A percentile compares a stretch with the other conserved stretches of the same genome.
These are phyloP conservation scores for Mycocentrospora acerina DNA, from an alignment of 2,329 filamentous ascomycete species.

Conservation along the genomic window DNA sequence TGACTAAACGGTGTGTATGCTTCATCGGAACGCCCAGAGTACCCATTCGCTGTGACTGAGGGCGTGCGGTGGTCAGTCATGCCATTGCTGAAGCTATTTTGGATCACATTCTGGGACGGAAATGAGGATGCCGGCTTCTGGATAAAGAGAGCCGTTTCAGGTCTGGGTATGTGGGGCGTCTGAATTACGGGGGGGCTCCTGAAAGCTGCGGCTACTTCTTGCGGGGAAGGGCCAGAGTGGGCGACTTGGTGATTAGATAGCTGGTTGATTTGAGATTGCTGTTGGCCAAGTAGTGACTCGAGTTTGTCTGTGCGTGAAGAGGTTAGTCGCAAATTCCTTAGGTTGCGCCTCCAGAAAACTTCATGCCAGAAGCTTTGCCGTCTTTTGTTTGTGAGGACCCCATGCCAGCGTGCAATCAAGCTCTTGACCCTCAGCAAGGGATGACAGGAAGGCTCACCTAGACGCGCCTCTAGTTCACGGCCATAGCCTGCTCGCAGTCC, in stretches of 20 bases:
- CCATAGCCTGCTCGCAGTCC: constrained; percentile 63
- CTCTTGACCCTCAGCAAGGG: too few species aligned
- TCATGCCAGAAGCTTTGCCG: too few species aligned
- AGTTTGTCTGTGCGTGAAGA: constrained; percentile 42
- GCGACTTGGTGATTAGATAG: constrained; percentile 36
- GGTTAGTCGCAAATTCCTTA: too few species aligned
- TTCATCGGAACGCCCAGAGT: constrained; percentile 30
- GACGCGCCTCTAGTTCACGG: constrained; percentile 61
- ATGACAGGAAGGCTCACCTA: too few species aligned
- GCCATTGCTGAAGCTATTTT: constrained; percentile 38
- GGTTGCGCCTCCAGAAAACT: too few species aligned
- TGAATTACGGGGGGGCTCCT: constrained; percentile 40
- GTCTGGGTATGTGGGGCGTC: constrained; percentile 45
- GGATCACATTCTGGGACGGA: constrained; percentile 33
- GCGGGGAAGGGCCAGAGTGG: constrained; percentile 29
- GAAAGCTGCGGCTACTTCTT: constrained; percentile 33
- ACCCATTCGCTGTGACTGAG: constrained; percentile 31
- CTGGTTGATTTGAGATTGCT: constrained; percentile 50
- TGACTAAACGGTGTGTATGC: constrained; percentile 31
- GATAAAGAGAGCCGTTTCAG: constrained; percentile 50
- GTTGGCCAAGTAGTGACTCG: constrained; percentile 46
- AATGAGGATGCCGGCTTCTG: constrained; percentile 45
- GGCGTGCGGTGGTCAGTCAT: constrained; percentile 37
- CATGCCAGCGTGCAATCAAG: too few species aligned
- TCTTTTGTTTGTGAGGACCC: too few species aligned